These are phyloP conservation scores for Triticum urartu DNA, from an alignment of 176 grass and related monocot genomes.

Conservation along the genomic window DNA sequence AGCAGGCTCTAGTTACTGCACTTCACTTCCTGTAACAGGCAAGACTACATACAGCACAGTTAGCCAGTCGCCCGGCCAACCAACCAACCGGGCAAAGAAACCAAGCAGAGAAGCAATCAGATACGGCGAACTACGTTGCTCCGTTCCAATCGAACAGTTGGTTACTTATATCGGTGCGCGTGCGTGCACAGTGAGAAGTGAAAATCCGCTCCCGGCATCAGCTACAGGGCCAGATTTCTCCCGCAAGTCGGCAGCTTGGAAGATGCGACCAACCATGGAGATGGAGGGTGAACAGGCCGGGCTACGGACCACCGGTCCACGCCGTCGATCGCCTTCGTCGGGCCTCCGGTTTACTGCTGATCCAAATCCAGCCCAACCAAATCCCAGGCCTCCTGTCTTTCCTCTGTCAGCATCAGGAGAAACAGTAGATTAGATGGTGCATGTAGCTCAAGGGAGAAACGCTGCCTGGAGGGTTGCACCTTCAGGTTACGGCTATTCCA, in stretches of 20 bases:
- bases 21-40: slow-evolving; percentile 18
- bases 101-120: neutral
- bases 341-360: neutral
- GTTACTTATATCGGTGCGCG: neutral
- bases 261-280: slow-evolving; percentile 17
- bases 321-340: neutral
- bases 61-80: slow-evolving; percentile 6
- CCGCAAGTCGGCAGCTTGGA: neutral
- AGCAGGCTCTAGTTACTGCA: neutral
- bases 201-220: neutral
- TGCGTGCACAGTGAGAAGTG: neutral
- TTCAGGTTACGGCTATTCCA: slow-evolving; percentile 6
- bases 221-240: neutral
- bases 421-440: neutral
- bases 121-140: neutral
- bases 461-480: neutral
- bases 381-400: neutral
- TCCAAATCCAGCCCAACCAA: neutral
- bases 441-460: neutral
- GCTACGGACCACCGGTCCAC: neutral
- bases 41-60: neutral
- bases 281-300: neutral
- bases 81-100: slow-evolving; percentile 1
- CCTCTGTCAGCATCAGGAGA: neutral
- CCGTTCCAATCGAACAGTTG: neutral